These are phyloP conservation scores for Hericium coralloides DNA, from an alignment of 768 basidiomycete genomes.

Conservation along the genomic window DNA sequence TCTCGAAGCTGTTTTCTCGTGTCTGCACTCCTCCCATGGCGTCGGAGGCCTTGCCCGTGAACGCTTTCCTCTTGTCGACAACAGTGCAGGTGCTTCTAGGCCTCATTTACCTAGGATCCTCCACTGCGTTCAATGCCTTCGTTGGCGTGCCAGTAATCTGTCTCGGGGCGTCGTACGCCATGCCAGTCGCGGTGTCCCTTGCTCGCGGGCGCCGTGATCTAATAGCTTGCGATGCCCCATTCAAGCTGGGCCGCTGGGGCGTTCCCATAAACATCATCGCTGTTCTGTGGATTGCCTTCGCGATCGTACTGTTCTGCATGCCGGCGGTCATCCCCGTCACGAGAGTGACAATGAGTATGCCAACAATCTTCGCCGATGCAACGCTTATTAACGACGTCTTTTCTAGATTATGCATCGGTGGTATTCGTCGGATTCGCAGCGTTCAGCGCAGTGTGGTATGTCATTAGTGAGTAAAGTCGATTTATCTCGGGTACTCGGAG, in stretches of 20 bases:
- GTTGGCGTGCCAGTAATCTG: constrained; percentile 61
- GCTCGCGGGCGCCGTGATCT: constrained; percentile 27
- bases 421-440: constrained; percentile 55
- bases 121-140: constrained; percentile 60
- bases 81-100: constrained; percentile 50
- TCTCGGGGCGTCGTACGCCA: constrained; percentile 52
- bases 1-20: constrained; percentile 36
- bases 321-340: constrained; percentile 52
- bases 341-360: constrained; percentile 37
- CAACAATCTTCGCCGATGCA: not conserved
- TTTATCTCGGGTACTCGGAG: not conserved
- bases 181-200: constrained; percentile 51
- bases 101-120: constrained; percentile 53
- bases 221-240: constrained; percentile 41
- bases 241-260: constrained; percentile 37
- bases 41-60: constrained; percentile 42
- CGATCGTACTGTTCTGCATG: constrained; percentile 63
- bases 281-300: constrained; percentile 51
- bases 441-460: constrained; percentile 54
- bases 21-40: constrained; percentile 26
- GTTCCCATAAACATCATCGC: constrained; percentile 38
- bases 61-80: constrained; percentile 53
- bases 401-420: constrained; percentile 54
- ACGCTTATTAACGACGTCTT: not conserved
- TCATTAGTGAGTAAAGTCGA: constrained; percentile 34